phyloP scores from a whole-genome alignment of 1,139 yeast species.

The Lodderomyces theae region DNA sequence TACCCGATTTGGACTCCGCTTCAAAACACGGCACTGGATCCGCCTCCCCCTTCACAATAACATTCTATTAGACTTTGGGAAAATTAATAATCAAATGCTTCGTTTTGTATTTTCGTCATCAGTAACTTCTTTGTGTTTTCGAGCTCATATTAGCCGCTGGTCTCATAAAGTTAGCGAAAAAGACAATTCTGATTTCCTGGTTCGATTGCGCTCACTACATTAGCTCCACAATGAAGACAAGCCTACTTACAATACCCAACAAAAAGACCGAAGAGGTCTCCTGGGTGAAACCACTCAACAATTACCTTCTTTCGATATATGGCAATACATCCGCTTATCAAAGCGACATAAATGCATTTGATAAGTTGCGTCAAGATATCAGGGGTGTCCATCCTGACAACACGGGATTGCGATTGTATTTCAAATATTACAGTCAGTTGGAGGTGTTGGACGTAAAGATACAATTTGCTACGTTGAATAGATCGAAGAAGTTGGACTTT shows the following conservation, averaged over 20 bases:
- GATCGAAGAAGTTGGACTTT: conserved; percentile 55
- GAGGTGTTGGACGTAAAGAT: conserved; percentile 77
- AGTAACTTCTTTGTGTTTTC: no score
- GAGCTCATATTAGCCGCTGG: no score
- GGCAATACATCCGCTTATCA: conserved; percentile 60
- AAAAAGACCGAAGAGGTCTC: conserved; percentile 62
- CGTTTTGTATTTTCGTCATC: no score
- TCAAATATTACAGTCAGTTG: conserved; percentile 75
- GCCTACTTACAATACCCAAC: conserved; percentile 33
- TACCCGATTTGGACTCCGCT: no score
- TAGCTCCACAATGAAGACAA: conserved; percentile 31
- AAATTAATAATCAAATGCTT: no score
- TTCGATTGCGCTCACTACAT: neutral
- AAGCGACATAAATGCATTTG: conserved; percentile 53
- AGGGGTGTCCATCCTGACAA: conserved; percentile 55
- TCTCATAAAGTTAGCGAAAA: no score
- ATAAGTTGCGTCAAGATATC: conserved; percentile 61
- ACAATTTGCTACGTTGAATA: conserved; percentile 59
- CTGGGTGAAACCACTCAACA: conserved; percentile 63
- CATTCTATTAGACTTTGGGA: no score
- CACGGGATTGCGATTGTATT: conserved; percentile 52
- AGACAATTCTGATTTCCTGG: no score
- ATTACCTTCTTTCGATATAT: conserved; percentile 59
- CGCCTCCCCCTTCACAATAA: no score
- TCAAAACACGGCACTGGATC: no score